A percentile compares a stretch with the other conserved stretches of the same genome.
Conservation (phyloP, 805 yeast species). For the Myxozyma lipomycoides region DNA sequence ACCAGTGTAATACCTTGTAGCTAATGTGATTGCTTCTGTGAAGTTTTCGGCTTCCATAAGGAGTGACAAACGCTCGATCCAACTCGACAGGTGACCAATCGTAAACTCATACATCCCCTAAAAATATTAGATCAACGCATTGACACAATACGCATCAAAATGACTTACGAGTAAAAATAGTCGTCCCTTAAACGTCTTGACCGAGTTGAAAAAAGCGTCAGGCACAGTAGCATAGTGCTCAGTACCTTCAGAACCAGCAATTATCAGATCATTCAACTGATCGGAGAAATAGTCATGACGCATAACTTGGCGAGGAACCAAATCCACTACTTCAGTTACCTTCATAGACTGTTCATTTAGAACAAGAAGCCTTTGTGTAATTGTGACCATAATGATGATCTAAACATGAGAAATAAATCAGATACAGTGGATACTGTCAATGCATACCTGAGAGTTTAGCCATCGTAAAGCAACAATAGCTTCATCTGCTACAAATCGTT, state of each 20-base stretch:
- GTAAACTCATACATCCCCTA: constrained; percentile 44
- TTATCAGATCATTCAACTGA: constrained; percentile 23
- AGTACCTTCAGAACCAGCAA: constrained; percentile 23
- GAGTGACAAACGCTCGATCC: constrained; percentile 62
- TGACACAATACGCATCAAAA: not conserved
- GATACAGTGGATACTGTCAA: not conserved
- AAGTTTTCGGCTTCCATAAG: constrained; percentile 50
- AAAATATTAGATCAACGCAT: not conserved
- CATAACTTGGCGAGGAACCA: constrained; percentile 42
- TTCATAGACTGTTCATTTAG: constrained; percentile 43
- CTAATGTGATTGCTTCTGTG: constrained; percentile 53
- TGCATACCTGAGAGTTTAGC: constrained; percentile 42
- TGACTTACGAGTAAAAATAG: constrained; percentile 49
- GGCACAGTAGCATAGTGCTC: constrained; percentile 34
- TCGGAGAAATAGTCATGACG: constrained; percentile 36
- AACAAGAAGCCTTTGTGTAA: constrained; percentile 46
- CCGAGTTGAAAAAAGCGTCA: constrained; percentile 39
- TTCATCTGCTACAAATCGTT: constrained; percentile 47
- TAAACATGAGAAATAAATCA: constrained; percentile 22
- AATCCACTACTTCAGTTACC: constrained; percentile 39
- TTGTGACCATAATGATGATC: constrained; percentile 43
- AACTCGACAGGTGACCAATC: constrained; percentile 58
- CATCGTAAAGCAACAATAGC: constrained; percentile 55
- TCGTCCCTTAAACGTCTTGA: constrained; percentile 44
- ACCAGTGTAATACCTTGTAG: constrained; percentile 52